Evolutionary conservation across 1,284 basidiomycete species (phyloP).

Genomic region (Cryptococcus maquisensis): DNA sequence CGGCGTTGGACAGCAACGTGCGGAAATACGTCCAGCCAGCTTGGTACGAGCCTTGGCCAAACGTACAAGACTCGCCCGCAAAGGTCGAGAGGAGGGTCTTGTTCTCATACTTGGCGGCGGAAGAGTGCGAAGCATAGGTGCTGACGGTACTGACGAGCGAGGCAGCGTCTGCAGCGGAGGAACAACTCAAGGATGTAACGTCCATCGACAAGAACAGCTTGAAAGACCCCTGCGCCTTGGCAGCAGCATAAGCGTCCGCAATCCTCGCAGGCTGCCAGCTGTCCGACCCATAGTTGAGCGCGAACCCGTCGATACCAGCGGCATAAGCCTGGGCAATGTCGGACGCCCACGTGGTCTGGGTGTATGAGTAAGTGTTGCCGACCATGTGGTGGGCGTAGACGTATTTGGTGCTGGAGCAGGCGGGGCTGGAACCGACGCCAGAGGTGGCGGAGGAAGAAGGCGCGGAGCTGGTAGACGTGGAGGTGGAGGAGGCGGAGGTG

Average conservation of each 20-base stretch:
- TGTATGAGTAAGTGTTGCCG: conserved; percentile 46
- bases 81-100: conserved; percentile 70
- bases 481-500: not conserved
- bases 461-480: not conserved
- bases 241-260: conserved; percentile 58
- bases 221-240: conserved; percentile 52
- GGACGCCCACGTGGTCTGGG: conserved; percentile 35
- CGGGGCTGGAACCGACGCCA: conserved; percentile 18
- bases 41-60: conserved; percentile 54
- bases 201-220: conserved; percentile 65
- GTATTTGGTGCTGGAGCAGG: conserved; percentile 22
- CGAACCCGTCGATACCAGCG: conserved; percentile 58
- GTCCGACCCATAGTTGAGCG: conserved; percentile 63
- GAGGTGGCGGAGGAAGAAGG: conserved; percentile 10
- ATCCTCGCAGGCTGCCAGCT: conserved; percentile 63
- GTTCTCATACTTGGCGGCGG: conserved; percentile 58
- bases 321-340: conserved; percentile 45
- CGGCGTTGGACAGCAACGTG: conserved; percentile 9
- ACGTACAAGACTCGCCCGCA: conserved; percentile 65
- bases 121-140: conserved; percentile 58
- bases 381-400: conserved; percentile 48
- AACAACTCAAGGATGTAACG: conserved; percentile 53
- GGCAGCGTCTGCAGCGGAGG: conserved; percentile 53
- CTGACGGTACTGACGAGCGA: conserved; percentile 59
- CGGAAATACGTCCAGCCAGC: conserved; percentile 37